Evolutionary conservation across 345 rosid genomes (phyloP), one percentile per base, ranked within the genome.

Genomic region (Aquilaria malaccensis): DNA sequence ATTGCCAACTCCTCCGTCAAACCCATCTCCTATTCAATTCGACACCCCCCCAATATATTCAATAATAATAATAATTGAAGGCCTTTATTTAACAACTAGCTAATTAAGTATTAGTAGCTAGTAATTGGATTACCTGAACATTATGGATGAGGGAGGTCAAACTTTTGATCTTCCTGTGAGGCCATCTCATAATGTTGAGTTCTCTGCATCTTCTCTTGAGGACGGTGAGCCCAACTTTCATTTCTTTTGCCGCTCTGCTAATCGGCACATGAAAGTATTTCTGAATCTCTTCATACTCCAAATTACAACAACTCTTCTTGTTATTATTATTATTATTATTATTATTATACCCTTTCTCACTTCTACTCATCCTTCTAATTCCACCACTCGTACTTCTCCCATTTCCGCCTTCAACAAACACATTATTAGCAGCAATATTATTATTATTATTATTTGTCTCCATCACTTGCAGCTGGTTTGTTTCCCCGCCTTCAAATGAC

Each of bases 191-290:
- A 10, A 90, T 74, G n/a, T 79, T 83, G 1, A 87, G 78, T 60
- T 90, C 92, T 37, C 97, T 76, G 74, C 95, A 90, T 51, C 95
- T 78, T 55, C 79, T 87, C 74, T 90, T 90, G 76, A 90, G 54
- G 5, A 81, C 81, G 0, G 97, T 90, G 7, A 87, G 65, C 1
- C 92, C 97, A 1, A 90, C 83, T 2, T 83, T 83, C 15, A 90
- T 71, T 53, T 85, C 89, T 67, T 78, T 87, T 0, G 97, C 97
- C 0, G 97, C 95, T 71, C 55, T 70, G 4, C 77, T 74, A 31
- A 87, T 87, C 0, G 97, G 97, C 54, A 78, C 54, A 52, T 80
- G 73, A 12, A 90, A 90, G n/a, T 66, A 65, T 61, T 75, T 81
- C 13, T 66, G 79, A n/a, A 90, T 80, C 32, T 73, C 83, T 12